Evolutionary conservation across 108 stramenopile genomes (phyloP).

Genomic region (Cyclotella baltica): DNA sequence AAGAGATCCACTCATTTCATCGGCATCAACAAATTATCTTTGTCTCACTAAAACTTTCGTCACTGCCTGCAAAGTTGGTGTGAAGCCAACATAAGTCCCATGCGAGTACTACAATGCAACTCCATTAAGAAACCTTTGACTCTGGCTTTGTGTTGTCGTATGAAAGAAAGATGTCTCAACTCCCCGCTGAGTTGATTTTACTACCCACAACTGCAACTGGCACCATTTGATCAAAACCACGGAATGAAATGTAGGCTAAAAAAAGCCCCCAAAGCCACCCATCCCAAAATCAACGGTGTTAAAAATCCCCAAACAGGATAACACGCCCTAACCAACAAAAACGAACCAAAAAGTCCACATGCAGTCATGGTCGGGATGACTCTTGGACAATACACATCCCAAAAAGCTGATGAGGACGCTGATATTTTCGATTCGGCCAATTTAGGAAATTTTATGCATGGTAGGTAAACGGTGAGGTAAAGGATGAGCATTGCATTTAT

Average conservation of each 20-base stretch:
- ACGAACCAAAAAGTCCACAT: constrained; percentile 61
- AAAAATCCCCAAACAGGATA: constrained; percentile 93
- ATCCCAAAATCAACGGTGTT: constrained; percentile 81
- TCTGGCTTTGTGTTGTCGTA: too few species aligned
- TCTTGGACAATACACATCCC: constrained; percentile 92
- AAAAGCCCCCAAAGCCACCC: constrained; percentile 77
- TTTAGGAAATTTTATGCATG: constrained; percentile 40
- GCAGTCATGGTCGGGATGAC: constrained; percentile 83
- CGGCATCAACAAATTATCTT: too few species aligned
- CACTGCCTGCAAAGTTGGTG: too few species aligned
- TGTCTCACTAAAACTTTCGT: too few species aligned
- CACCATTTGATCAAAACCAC: constrained; percentile 37
- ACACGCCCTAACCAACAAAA: constrained; percentile 75
- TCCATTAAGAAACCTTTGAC: too few species aligned
- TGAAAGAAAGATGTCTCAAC: too few species aligned
- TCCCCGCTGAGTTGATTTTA: too few species aligned
- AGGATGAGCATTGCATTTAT: constrained; percentile 50
- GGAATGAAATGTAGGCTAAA: constrained; percentile 91
- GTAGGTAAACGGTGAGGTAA: constrained; percentile 75
- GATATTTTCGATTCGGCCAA: constrained; percentile 39
- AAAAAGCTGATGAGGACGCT: constrained; percentile 65
- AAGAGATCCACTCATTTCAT: too few species aligned
- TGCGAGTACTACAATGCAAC: too few species aligned
- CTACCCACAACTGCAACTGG: not conserved
- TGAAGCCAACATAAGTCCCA: too few species aligned